phyloP scores from a whole-genome alignment of 257 asterid genomes.

The Knoxia roxburghii region DNA sequence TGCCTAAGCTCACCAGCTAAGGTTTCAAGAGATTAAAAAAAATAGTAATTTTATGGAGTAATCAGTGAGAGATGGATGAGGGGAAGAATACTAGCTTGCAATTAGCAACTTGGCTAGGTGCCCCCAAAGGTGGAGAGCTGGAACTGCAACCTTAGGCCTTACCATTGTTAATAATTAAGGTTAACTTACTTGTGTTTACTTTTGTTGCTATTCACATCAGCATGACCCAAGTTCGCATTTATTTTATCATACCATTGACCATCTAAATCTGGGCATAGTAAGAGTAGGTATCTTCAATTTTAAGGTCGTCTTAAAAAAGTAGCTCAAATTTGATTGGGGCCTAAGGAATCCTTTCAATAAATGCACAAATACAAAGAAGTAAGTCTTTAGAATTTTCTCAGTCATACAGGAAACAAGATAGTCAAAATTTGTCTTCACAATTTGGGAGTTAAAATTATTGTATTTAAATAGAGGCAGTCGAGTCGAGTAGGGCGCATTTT shows the following conservation, averaged over 20 bases:
- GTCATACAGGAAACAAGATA: too few relatives aligned
- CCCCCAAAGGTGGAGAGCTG: slow-evolving; percentile 40
- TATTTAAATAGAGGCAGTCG: too few relatives aligned
- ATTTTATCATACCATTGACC: neutral
- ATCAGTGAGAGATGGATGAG: slow-evolving; percentile 10
- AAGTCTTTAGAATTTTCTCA: too few relatives aligned
- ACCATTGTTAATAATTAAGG: slow-evolving; percentile 30
- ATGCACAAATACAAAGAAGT: neutral
- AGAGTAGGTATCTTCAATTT: neutral
- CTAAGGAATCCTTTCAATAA: neutral
- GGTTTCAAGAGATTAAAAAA: too few relatives aligned
- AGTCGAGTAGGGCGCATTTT: too few relatives aligned
- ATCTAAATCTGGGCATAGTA: neutral
- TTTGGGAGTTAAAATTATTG: too few relatives aligned
- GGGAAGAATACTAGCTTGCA: slow-evolving; percentile 28
- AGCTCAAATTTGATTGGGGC: neutral
- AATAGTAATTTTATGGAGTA: slow-evolving; percentile 1
- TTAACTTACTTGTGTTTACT: slow-evolving; percentile 18
- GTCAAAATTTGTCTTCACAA: too few relatives aligned
- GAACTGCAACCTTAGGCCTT: slow-evolving; percentile 34
- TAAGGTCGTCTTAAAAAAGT: neutral
- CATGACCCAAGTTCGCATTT: too few relatives aligned
- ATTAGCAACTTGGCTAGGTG: slow-evolving; percentile 86
- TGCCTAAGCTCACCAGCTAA: slow-evolving; percentile 5
- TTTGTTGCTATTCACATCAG: slow-evolving; percentile 29